Evolutionary conservation across 2,329 filamentous ascomycete genomes (phyloP).

Genomic region (Grosmannia clavigera): DNA sequence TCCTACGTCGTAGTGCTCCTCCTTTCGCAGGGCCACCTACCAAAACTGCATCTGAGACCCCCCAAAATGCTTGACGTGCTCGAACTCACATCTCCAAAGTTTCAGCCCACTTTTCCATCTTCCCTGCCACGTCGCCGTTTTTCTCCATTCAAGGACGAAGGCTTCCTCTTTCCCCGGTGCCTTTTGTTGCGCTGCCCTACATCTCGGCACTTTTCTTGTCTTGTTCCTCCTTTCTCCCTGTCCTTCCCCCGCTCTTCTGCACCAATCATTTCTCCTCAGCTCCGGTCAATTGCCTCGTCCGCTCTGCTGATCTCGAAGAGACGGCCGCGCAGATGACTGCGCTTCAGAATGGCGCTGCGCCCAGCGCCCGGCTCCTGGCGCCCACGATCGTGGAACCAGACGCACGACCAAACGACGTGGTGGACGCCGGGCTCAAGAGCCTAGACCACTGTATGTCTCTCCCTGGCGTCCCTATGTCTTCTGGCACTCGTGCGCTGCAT

Average conservation of each 20-base stretch:
- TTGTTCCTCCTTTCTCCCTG: no score
- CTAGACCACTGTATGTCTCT: conserved; percentile 58
- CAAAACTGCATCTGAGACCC: background rate
- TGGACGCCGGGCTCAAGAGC: conserved; percentile 64
- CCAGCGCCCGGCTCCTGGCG: background rate
- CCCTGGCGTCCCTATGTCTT: background rate
- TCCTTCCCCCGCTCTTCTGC: background rate
- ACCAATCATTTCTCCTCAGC: background rate
- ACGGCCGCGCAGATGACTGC: background rate
- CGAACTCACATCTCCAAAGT: background rate
- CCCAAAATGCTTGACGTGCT: no score
- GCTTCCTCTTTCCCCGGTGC: no score
- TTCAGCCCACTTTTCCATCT: background rate
- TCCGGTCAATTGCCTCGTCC: background rate
- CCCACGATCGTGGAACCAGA: background rate
- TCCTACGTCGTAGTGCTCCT: no score
- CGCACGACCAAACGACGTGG: background rate
- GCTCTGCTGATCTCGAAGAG: background rate
- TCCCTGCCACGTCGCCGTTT: background rate
- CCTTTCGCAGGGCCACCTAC: background rate
- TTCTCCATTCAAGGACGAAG: background rate
- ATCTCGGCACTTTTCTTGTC: no score
- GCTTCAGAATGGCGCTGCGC: background rate
- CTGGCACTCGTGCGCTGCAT: background rate
- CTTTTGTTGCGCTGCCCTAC: no score